phyloP scores from a whole-genome alignment of 2,329 filamentous ascomycete genomes.

The Alternaria gansuensis region DNA sequence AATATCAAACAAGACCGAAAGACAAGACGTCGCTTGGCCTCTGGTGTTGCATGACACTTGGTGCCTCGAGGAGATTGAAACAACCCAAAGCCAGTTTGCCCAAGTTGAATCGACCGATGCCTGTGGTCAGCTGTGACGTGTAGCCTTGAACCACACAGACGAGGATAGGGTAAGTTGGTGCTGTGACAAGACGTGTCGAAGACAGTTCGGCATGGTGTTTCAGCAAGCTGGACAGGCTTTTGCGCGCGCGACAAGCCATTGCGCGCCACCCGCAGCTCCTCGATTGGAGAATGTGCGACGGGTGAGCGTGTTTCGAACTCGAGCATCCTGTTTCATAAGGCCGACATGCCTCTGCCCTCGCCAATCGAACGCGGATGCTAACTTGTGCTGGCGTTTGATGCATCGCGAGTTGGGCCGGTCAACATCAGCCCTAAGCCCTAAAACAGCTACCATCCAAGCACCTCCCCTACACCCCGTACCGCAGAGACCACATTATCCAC shows the following conservation, averaged over 20 bases:
- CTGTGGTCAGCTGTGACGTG: neutral
- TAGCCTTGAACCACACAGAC: constrained; percentile 9
- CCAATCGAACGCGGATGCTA: constrained; percentile 25
- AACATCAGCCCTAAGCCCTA: constrained; percentile 37
- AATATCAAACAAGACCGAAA: constrained; percentile 12
- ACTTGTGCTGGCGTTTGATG: neutral
- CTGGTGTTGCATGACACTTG: constrained; percentile 8
- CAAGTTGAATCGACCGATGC: neutral
- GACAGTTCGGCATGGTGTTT: constrained; percentile 25
- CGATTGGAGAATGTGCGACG: constrained; percentile 25
- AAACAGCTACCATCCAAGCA: constrained; percentile 15
- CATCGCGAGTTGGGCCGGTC: constrained; percentile 28
- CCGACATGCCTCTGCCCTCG: constrained; percentile 21
- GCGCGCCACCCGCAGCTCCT: constrained; percentile 5
- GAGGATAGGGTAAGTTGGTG: constrained; percentile 18
- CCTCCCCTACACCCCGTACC: constrained; percentile 11
- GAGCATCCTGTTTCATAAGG: constrained; percentile 16
- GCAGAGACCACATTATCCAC: constrained; percentile 10
- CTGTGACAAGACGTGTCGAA: constrained; percentile 27
- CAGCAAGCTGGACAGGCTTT: constrained; percentile 14
- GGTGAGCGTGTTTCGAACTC: constrained; percentile 35
- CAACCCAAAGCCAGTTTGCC: neutral
- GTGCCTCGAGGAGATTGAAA: constrained; percentile 8
- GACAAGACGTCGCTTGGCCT: constrained; percentile 2
- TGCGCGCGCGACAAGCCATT: constrained; percentile 10